These are phyloP conservation scores for Stenocarpella maydis DNA, from an alignment of 2,329 filamentous ascomycete genomes.

Conservation along the genomic window DNA sequence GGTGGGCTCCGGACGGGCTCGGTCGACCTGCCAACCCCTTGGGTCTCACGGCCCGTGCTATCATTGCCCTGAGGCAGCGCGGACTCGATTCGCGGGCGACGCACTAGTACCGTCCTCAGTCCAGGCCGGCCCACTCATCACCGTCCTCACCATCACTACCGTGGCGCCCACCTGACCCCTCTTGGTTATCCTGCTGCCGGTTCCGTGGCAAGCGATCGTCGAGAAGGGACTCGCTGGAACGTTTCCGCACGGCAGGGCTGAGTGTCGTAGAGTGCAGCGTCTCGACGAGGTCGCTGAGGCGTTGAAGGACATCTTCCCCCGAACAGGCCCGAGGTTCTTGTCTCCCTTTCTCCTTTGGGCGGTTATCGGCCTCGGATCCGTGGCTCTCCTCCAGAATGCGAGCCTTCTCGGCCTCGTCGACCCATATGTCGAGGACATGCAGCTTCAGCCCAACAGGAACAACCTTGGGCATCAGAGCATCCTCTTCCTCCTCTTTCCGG, in stretches of 20 bases:
- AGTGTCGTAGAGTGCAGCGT: conserved; percentile 63
- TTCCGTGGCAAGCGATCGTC: conserved; percentile 79
- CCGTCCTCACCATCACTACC: conserved; percentile 60
- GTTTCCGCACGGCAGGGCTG: conserved; percentile 75
- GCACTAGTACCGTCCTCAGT: conserved; percentile 51
- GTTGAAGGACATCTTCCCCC: conserved; percentile 58
- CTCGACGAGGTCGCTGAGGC: conserved; percentile 63
- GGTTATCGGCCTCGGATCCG: conserved; percentile 43
- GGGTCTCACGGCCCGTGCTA: neutral
- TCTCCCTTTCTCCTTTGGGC: conserved; percentile 46
- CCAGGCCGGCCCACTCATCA: conserved; percentile 75
- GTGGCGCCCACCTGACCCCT: conserved; percentile 45
- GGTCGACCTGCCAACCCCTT: neutral
- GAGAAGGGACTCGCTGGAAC: conserved; percentile 73
- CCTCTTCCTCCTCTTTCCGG: conserved; percentile 43
- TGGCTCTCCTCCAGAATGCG: conserved; percentile 58
- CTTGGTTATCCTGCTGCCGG: conserved; percentile 49
- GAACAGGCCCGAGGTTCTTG: conserved; percentile 44
- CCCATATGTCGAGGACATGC: conserved; percentile 89
- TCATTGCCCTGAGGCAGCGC: neutral
- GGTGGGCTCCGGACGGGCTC: neutral
- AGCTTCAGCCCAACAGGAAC: conserved; percentile 86
- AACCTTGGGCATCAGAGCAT: conserved; percentile 42
- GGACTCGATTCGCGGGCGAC: neutral
- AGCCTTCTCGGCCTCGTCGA: conserved; percentile 85